phyloP scores from a whole-genome alignment of 2,329 filamentous ascomycete genomes.

The Torrubiellomyces zombiae region DNA sequence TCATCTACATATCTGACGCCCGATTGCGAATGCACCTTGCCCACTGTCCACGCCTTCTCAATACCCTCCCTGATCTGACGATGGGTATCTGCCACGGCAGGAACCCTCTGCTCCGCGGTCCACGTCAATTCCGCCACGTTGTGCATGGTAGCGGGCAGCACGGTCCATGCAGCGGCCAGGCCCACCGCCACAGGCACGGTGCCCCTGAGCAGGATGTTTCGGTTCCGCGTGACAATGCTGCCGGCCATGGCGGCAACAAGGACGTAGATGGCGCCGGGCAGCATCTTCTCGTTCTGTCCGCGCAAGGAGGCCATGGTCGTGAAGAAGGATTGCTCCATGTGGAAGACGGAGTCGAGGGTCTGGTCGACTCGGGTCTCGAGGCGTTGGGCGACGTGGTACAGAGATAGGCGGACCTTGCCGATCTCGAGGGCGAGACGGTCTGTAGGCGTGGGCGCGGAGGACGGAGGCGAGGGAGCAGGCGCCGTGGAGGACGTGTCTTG shows the following conservation, averaged over 20 bases:
- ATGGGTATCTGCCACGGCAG: constrained; percentile 69
- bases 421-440: constrained; percentile 78
- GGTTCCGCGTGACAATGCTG: constrained; percentile 76
- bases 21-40: constrained; percentile 56
- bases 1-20: constrained; percentile 60
- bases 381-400: constrained; percentile 57
- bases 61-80: constrained; percentile 52
- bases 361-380: constrained; percentile 74
- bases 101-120: constrained; percentile 84
- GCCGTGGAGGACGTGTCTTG: constrained; percentile 23
- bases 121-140: constrained; percentile 78
- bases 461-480: constrained; percentile 12
- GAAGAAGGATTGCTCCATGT: constrained; percentile 80
- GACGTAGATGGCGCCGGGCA: constrained; percentile 84
- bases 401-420: constrained; percentile 59
- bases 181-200: constrained; percentile 65
- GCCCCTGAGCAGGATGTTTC: constrained; percentile 67
- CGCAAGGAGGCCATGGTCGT: constrained; percentile 73
- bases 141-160: constrained; percentile 76
- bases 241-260: constrained; percentile 90
- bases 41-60: constrained; percentile 53
- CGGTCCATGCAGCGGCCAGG: constrained; percentile 64
- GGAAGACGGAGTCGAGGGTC: constrained; percentile 63
- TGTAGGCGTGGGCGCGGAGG: constrained; percentile 47
- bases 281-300: constrained; percentile 72